Conservation (phyloP, 2,329 filamentous ascomycete genomes). For the Malbranchea zuffiana region DNA sequence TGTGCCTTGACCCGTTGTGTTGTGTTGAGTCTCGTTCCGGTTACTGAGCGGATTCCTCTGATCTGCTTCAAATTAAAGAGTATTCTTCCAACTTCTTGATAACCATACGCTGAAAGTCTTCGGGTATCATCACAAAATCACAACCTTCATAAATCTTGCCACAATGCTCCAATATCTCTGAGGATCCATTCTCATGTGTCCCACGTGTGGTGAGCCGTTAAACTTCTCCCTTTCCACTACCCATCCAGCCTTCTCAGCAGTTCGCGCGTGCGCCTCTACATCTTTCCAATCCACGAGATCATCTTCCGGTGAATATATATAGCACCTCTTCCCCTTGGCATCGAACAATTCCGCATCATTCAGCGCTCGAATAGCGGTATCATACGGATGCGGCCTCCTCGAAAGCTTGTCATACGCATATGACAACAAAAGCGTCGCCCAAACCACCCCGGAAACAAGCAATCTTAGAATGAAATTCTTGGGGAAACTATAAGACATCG, state of each 20-base stretch:
- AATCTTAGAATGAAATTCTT: conserved; percentile 22
- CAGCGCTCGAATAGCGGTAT: conserved; percentile 21
- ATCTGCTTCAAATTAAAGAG: too few species aligned
- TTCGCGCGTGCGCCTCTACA: conserved; percentile 28
- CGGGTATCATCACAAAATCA: conserved; percentile 6
- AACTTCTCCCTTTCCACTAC: conserved; percentile 29
- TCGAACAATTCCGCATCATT: conserved; percentile 22
- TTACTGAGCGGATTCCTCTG: too few species aligned
- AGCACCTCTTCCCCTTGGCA: conserved; percentile 21
- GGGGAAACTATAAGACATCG: conserved; percentile 30
- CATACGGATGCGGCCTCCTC: conserved; percentile 19
- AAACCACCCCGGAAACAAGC: conserved; percentile 21
- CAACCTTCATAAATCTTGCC: conserved; percentile 10
- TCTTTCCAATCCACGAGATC: conserved; percentile 27
- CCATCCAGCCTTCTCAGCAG: conserved; percentile 25
- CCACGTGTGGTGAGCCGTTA: conserved; percentile 29
- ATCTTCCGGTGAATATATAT: conserved; percentile 33
- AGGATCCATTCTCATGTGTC: conserved; percentile 30
- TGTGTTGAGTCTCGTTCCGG: too few species aligned
- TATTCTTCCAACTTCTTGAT: too few species aligned
- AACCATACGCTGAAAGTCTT: too few species aligned
- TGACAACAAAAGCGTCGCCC: conserved; percentile 17
- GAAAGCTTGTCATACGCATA: conserved; percentile 17
- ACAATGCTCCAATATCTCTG: conserved; percentile 33
- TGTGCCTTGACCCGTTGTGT: too few species aligned